These are phyloP conservation scores for Cladosporium sp. DNA, from an alignment of 2,329 filamentous ascomycete genomes.

Conservation along the genomic window DNA sequence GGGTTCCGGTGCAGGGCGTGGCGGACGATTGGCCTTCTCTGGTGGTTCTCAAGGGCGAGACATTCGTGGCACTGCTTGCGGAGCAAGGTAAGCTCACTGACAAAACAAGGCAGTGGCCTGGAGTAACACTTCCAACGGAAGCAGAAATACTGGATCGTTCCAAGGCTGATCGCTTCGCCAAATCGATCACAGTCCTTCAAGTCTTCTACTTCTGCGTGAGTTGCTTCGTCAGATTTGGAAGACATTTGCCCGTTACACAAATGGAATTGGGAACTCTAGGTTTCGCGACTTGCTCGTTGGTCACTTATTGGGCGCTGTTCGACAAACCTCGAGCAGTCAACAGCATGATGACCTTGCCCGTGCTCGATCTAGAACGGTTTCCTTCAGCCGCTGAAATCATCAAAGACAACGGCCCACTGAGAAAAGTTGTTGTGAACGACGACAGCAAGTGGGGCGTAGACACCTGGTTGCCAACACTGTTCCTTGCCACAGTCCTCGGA, in stretches of 20 bases:
- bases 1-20: not conserved
- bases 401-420: not conserved
- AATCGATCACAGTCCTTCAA: constrained; percentile 17
- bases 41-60: not conserved
- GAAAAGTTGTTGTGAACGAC: not conserved
- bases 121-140: not conserved
- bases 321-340: constrained; percentile 9
- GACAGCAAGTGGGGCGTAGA: not conserved
- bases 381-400: not conserved
- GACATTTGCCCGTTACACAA: constrained; percentile 4
- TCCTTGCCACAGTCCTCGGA: constrained; percentile 9
- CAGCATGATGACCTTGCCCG: not conserved
- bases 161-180: constrained; percentile 36
- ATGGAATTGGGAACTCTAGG: constrained; percentile 13
- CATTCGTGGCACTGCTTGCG: not conserved
- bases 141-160: constrained; percentile 35
- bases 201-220: constrained; percentile 12
- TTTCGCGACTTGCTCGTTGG: constrained; percentile 11
- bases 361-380: not conserved
- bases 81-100: not conserved
- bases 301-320: constrained; percentile 8
- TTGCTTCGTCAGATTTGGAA: not conserved
- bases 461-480: not conserved
- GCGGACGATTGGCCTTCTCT: not conserved
- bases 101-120: not conserved